Evolutionary conservation across 257 asterid species (phyloP), one percentile per base, ranked within the genome.

Genomic region (Forsythia viridissima): DNA sequence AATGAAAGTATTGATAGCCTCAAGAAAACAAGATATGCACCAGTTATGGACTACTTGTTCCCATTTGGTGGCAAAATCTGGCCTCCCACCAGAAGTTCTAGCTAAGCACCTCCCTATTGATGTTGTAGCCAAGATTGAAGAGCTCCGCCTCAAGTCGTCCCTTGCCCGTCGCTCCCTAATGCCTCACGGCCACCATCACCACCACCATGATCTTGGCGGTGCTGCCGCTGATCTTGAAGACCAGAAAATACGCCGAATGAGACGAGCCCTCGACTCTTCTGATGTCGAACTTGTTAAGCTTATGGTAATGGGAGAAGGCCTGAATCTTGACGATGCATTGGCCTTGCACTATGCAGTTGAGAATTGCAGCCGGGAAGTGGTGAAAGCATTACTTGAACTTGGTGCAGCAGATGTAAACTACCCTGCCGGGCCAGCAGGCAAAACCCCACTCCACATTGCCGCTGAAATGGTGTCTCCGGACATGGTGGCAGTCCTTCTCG

Each of bases 271-370:
- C 1, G 98, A 93, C 86, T 91, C 98, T 0, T 94, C 99, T 0
- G 99, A 94, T 39, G 99, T 93, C 3, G 99, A 94, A 78, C 94
- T 94, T 1, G 99, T 94, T 52, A 94, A 94, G 85, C 99, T 94
- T 0, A 94, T 94, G 99, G 99, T 94, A 42, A 94, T 94, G 98
- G 98, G 98, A 3, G 98, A 94, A 82, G 98, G 98, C 24, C 89
- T 94, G 4, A 94, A 94, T 69, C 90, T 94, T 1, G 97, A 94
- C 38, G 95, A 93, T 21, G 94, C 97, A 2, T 79, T 94, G 48
- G 98, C 99, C 5, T 65, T 94, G 12, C 99, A 94, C 57, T 94
- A 93, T 52, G 99, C 96, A 0, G 99, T 94, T 0, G 99, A 91
- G 55, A 94, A 80, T 52, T 94, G 99, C 77, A 91, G 95, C 82